These are phyloP conservation scores for Rubia yunnanensis DNA, from an alignment of 257 asterid species.

Conservation along the genomic window DNA sequence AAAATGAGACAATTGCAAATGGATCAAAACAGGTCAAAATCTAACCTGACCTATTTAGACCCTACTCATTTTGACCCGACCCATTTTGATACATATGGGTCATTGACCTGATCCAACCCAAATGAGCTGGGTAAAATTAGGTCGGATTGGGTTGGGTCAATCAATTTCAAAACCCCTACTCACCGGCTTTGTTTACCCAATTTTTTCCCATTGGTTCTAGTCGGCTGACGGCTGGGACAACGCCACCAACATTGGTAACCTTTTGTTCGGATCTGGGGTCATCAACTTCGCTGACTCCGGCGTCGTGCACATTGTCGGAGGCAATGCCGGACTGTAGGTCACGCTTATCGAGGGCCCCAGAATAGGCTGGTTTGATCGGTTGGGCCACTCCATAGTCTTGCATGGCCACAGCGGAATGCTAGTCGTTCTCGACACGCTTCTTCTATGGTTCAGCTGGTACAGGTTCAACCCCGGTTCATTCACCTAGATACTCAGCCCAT, in stretches of 20 bases:
- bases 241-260: slow-evolving; percentile 22
- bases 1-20: no score
- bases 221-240: slow-evolving; percentile 90
- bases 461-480: slow-evolving; percentile 93
- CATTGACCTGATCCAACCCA: no score
- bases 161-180: no score
- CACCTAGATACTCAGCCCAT: slow-evolving; percentile 35
- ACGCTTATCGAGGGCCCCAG: slow-evolving; percentile 83
- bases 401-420: slow-evolving; percentile 80
- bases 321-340: slow-evolving; percentile 68
- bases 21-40: no score
- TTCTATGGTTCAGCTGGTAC: slow-evolving; percentile 89
- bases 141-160: no score
- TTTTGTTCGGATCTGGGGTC: slow-evolving; percentile 68
- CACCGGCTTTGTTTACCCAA: slow-evolving; percentile 83
- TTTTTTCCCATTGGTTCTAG: slow-evolving; percentile 94
- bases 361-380: slow-evolving; percentile 66
- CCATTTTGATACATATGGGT: no score
- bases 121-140: no score
- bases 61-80: slow-evolving; percentile 58
- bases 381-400: slow-evolving; percentile 52
- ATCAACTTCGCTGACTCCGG: slow-evolving; percentile 94
- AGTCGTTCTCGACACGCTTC: slow-evolving; percentile 63
- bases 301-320: slow-evolving; percentile 91
- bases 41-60: no score